Evolutionary conservation across 2,329 filamentous ascomycete genomes (phyloP).

Genomic region (Penicillium sp.): DNA sequence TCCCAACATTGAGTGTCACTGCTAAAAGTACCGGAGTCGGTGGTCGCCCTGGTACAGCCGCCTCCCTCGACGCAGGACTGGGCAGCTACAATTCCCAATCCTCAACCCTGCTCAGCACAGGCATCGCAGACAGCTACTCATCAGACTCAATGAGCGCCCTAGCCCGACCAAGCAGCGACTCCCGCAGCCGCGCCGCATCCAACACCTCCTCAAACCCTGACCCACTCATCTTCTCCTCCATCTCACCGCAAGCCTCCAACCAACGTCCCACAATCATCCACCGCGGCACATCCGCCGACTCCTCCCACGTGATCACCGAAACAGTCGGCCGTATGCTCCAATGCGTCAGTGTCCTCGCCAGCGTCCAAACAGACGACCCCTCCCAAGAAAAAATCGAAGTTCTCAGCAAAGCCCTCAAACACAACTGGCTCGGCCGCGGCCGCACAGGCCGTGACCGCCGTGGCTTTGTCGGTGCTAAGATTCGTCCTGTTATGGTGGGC

Average conservation of each 20-base stretch:
- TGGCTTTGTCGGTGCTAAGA: slow-evolving; percentile 79
- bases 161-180: slow-evolving; percentile 33
- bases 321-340: slow-evolving; percentile 95
- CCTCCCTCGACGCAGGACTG: slow-evolving; percentile 74
- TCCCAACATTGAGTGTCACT: slow-evolving; percentile 51
- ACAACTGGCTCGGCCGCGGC: slow-evolving; percentile 94
- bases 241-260: slow-evolving; percentile 40
- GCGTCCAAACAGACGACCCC: slow-evolving; percentile 74
- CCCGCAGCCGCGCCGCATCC: slow-evolving; percentile 78
- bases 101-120: slow-evolving; percentile 76
- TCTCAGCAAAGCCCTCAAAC: slow-evolving; percentile 84
- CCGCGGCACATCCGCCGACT: slow-evolving; percentile 45
- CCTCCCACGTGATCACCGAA: slow-evolving; percentile 80
- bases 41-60: slow-evolving; percentile 72
- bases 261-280: slow-evolving; percentile 44
- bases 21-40: slow-evolving; percentile 54
- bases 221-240: slow-evolving; percentile 51
- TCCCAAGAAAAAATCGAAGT: slow-evolving; percentile 80
- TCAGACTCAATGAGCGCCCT: slow-evolving; percentile 56
- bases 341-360: slow-evolving; percentile 88
- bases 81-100: slow-evolving; percentile 80
- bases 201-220: slow-evolving; percentile 71
- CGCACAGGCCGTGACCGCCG: slow-evolving; percentile 86
- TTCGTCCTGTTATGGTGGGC: slow-evolving; percentile 44
- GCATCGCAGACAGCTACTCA: slow-evolving; percentile 56